These are phyloP conservation scores for Euphorbia schlechtendalii DNA, from an alignment of 441 rosid species.

Conservation along the genomic window DNA sequence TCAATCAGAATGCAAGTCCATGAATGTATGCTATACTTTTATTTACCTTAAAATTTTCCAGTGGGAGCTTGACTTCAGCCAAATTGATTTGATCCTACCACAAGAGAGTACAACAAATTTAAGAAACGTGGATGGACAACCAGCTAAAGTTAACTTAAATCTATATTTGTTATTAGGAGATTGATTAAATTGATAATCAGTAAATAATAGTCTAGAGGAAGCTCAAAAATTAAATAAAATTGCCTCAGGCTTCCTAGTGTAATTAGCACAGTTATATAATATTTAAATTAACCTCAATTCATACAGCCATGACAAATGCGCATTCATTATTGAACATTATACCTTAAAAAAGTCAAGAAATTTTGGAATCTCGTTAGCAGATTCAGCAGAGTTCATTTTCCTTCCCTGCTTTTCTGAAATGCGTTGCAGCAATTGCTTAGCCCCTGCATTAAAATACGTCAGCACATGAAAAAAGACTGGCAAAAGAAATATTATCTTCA, in stretches of 20 bases:
- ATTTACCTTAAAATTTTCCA: constrained; percentile 81
- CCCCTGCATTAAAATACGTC: constrained; percentile 47
- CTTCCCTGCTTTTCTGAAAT: constrained; percentile 85
- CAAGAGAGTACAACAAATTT: constrained; percentile 6
- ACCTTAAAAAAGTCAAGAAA: constrained; percentile 81
- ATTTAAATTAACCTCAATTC: constrained; percentile 9
- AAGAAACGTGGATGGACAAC: not conserved
- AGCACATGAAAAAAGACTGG: constrained; percentile 8
- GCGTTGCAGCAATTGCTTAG: constrained; percentile 66
- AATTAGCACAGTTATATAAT: not conserved
- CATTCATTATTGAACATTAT: constrained; percentile 16
- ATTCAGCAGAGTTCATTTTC: constrained; percentile 80
- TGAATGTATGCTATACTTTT: constrained; percentile 9
- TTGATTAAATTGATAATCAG: not conserved
- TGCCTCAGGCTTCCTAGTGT: not conserved
- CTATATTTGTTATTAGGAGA: not conserved
- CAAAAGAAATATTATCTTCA: not conserved
- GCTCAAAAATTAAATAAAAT: not conserved
- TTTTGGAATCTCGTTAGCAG: constrained; percentile 63
- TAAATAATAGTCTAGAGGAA: not conserved
- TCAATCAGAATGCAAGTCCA: not conserved
- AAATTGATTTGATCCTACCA: constrained; percentile 86
- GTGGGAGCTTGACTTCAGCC: constrained; percentile 79
- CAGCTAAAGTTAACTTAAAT: not conserved
- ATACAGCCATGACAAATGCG: constrained; percentile 7